Base-by-base conservation (phyloP, 345 rosid genomes). In the Cardiospermum halicacabum region DNA sequence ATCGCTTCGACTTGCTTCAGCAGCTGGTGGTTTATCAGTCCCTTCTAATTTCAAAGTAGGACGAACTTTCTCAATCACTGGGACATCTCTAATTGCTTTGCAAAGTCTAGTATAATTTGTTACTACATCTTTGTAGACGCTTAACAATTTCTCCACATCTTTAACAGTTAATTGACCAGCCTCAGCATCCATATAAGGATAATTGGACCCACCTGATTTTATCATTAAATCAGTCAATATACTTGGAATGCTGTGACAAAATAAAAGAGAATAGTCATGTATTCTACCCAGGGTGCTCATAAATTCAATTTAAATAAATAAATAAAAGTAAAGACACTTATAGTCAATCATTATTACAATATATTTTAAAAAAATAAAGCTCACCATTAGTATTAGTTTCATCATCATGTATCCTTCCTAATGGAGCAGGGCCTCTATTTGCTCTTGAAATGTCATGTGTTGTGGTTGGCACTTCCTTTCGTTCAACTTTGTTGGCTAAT, bases 61-160 rank as follows among this genome's bases (percentile, higher is more conserved):
- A 16, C 54, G 62, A 49, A 13, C 69, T 31, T 42, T 37, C 58
- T 67, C 76, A 40, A 65, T 56, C 34, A 64, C 2, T 5, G 78
- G 63, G 58, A 67, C 56, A 16, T 54, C 77, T 64, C 77, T 66
- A 69, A 79, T 69, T 12, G 77, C 64, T 37, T 47, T 45, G 69
- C 75, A 67, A 11, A 83, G 70, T 53, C 64, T 72, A 32, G 75
- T 71, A 48, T 79, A 80, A 71, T 76, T 85, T 13, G 67, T 64
- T 30, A 83, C 87, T 40, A 80, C 79, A 56, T 79, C 85, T 74
- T 89, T 85, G 82, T 82, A 81, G 53, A 86, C 32, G 53, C 59
- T 65, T 30, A 79, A 72, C 75, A 85, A 63, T 60, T 58, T 85
- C 53, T 80, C 81, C 27, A 78, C 90, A 63, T 83, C 87, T 58